Evolutionary conservation across 805 yeast species (phyloP).

Genomic region (Komagataella populi): DNA sequence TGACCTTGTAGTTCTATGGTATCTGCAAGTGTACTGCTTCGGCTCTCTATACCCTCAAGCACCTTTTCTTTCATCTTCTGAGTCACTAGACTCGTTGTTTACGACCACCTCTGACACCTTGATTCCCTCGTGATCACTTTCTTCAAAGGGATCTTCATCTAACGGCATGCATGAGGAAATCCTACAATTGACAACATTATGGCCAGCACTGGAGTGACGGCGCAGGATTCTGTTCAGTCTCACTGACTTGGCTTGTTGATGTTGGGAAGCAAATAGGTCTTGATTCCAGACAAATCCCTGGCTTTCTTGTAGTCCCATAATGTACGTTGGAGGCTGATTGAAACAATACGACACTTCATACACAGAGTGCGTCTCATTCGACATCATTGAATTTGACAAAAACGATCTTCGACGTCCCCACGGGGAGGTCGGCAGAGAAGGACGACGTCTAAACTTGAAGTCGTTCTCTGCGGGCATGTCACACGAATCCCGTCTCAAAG

Average conservation of each 20-base stretch:
- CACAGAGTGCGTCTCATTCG: conserved; percentile 38
- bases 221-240: conserved; percentile 7
- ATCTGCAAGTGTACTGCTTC: too few species aligned
- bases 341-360: conserved; percentile 25
- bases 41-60: neutral
- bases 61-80: neutral
- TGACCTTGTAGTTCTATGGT: too few species aligned
- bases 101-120: neutral
- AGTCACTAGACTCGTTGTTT: neutral
- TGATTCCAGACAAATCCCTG: conserved; percentile 74
- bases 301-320: conserved; percentile 40
- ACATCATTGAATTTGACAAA: conserved; percentile 41
- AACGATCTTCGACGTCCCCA: conserved; percentile 43
- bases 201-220: neutral
- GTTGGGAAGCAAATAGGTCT: conserved; percentile 59
- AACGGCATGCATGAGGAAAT: neutral
- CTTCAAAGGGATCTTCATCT: neutral
- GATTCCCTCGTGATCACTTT: neutral
- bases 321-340: conserved; percentile 8
- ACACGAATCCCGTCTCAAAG: neutral
- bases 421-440: conserved; percentile 23
- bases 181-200: neutral
- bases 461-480: neutral
- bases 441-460: neutral
- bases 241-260: conserved; percentile 39